Conservation (phyloP, 2,329 filamentous ascomycete genomes). For the Penicillium sclerotiorum region DNA sequence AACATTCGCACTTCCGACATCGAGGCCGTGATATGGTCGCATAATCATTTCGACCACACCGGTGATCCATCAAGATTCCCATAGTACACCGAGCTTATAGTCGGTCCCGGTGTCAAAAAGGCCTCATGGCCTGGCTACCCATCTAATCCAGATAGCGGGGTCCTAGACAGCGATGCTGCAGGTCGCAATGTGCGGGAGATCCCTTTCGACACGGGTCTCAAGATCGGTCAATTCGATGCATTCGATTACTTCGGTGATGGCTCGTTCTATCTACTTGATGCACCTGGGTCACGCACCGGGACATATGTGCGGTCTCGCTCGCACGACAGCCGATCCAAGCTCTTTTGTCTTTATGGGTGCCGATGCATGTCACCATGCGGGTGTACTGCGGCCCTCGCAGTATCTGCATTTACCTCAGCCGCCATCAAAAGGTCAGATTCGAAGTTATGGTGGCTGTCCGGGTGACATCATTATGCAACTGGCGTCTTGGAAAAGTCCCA, state of each 20-base stretch:
- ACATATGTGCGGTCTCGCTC: constrained; percentile 31
- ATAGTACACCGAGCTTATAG: constrained; percentile 49
- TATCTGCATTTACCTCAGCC: background rate
- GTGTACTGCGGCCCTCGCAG: constrained; percentile 8
- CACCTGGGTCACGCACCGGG: constrained; percentile 29
- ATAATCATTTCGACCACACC: constrained; percentile 53
- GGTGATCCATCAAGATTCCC: constrained; percentile 56
- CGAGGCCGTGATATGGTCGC: constrained; percentile 30
- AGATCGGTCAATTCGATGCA: constrained; percentile 28
- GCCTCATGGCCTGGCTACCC: constrained; percentile 54
- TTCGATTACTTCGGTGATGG: constrained; percentile 35
- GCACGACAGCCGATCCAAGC: constrained; percentile 21
- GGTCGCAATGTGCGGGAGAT: constrained; percentile 14
- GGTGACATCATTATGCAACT: background rate
- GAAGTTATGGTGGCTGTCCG: background rate
- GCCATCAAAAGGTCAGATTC: background rate
- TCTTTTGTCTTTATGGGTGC: constrained; percentile 16
- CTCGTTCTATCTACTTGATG: constrained; percentile 33
- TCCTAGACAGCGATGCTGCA: constrained; percentile 37
- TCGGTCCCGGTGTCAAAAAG: constrained; percentile 56
- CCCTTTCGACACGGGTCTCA: background rate
- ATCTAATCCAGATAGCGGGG: constrained; percentile 33
- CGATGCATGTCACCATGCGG: constrained; percentile 10
- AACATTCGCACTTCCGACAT: background rate
- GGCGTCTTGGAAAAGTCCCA: background rate